Evolutionary conservation across 2,329 filamentous ascomycete species (phyloP).

Genomic region (Ophiostoma angusticollis): DNA sequence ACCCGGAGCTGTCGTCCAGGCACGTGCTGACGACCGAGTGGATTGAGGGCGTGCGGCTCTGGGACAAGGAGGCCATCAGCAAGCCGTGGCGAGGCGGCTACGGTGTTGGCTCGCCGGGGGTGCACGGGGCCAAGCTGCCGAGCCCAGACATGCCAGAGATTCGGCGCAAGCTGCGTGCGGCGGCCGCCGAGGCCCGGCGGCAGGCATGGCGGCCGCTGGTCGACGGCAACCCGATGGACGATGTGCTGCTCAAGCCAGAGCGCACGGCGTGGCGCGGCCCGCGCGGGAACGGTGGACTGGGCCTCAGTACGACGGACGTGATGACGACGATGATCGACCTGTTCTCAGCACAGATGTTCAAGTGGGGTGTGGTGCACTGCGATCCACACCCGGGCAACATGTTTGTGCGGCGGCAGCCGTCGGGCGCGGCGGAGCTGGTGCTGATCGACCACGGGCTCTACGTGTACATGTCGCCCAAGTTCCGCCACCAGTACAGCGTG

Average conservation of each 20-base stretch:
- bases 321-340: conserved; percentile 96
- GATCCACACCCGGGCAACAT: conserved; percentile 97
- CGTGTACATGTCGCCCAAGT: conserved; percentile 73
- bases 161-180: conserved; percentile 32
- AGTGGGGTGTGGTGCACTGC: conserved; percentile 91
- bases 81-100: conserved; percentile 66
- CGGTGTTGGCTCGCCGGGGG: conserved; percentile 65
- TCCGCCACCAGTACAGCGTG: conserved; percentile 71
- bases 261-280: conserved; percentile 66
- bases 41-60: conserved; percentile 88
- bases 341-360: conserved; percentile 96
- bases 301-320: conserved; percentile 68
- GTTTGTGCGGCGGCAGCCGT: conserved; percentile 76
- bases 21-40: conserved; percentile 91
- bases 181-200: background rate
- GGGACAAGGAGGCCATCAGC: conserved; percentile 78
- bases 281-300: conserved; percentile 65
- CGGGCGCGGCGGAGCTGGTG: conserved; percentile 76
- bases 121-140: conserved; percentile 51
- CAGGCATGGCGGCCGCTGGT: conserved; percentile 20
- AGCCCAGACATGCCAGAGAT: conserved; percentile 34
- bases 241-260: conserved; percentile 71
- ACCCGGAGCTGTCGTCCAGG: conserved; percentile 67
- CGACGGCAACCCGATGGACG: conserved; percentile 30
- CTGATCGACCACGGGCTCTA: conserved; percentile 97